Percentiles rank a stretch among this genome's conserved stretches.
phyloP scores from a whole-genome alignment of 176 grass and related monocot species.

The Musa troglodytarum region DNA sequence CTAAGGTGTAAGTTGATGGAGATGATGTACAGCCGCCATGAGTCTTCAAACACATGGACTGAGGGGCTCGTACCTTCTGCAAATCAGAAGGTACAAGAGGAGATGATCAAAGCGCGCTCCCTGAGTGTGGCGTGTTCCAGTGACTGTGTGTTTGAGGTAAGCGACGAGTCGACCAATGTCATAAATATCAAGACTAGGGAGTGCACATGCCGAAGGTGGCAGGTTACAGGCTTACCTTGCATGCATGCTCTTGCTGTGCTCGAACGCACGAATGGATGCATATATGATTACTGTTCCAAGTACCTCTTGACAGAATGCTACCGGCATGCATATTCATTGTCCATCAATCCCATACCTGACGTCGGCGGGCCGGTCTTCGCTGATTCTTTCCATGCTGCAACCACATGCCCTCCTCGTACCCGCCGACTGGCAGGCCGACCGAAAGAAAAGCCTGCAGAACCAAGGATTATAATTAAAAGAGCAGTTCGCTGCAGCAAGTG shows the following conservation, averaged over 20 bases:
- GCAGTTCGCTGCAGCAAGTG: constrained; percentile 76
- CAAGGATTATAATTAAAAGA: constrained; percentile 65
- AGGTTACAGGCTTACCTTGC: constrained; percentile 69
- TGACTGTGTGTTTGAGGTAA: constrained; percentile 70
- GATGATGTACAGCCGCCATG: constrained; percentile 75
- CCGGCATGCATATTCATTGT: constrained; percentile 50
- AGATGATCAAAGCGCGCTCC: constrained; percentile 51
- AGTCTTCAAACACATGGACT: constrained; percentile 60
- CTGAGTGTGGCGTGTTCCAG: constrained; percentile 56
- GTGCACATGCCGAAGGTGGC: constrained; percentile 77
- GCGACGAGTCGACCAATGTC: constrained; percentile 57
- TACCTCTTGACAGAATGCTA: constrained; percentile 71
- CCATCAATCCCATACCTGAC: constrained; percentile 86
- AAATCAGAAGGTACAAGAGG: constrained; percentile 75
- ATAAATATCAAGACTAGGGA: constrained; percentile 56
- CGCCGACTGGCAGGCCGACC: constrained; percentile 67
- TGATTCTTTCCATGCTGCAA: constrained; percentile 31
- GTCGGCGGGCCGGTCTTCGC: constrained; percentile 33
- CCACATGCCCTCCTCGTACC: constrained; percentile 38
- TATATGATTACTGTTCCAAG: constrained; percentile 72
- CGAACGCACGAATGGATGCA: constrained; percentile 33
- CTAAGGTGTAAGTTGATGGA: constrained; percentile 91
- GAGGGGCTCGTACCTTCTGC: constrained; percentile 50
- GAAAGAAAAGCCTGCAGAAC: constrained; percentile 81
- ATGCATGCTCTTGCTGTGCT: constrained; percentile 76